A percentile compares a stretch with the other conserved stretches of the same genome.
phyloP scores from a whole-genome alignment of 495 filamentous ascomycete species.

The Coniosporium apollinis region DNA sequence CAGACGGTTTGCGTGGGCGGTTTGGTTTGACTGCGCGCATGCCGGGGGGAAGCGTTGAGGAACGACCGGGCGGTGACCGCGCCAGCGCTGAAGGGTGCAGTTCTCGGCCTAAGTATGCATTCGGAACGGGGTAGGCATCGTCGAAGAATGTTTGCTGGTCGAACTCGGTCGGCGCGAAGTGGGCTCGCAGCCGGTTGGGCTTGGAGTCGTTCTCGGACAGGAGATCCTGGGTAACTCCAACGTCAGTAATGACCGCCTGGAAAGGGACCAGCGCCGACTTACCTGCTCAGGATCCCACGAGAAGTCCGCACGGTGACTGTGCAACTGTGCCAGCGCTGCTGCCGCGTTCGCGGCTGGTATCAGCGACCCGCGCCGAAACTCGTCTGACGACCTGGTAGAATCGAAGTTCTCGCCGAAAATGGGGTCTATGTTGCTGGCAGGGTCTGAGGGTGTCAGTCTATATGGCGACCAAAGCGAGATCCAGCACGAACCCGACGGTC shows the following conservation, averaged over 20 bases:
- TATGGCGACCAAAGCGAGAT: too few relatives aligned
- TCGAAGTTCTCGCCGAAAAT: too few relatives aligned
- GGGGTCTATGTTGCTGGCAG: too few relatives aligned
- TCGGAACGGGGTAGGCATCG: constrained; percentile 27
- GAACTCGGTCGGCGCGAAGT: constrained; percentile 11
- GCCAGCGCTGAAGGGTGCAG: constrained; percentile 68
- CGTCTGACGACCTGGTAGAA: too few relatives aligned
- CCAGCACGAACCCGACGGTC: constrained; percentile 11
- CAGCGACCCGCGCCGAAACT: constrained; percentile 45
- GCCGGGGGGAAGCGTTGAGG: constrained; percentile 74
- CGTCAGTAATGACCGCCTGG: constrained; percentile 20
- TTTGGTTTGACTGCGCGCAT: constrained; percentile 39
- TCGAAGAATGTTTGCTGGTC: constrained; percentile 6
- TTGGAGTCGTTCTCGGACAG: constrained; percentile 49
- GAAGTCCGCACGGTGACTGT: constrained; percentile 63
- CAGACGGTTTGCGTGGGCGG: constrained; percentile 67
- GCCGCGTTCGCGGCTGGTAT: constrained; percentile 62
- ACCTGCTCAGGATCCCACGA: constrained; percentile 74
- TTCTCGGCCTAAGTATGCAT: constrained; percentile 43
- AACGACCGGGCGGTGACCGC: constrained; percentile 69
- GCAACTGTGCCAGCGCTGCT: constrained; percentile 73
- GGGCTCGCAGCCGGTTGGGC: constrained; percentile 26
- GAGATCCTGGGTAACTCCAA: constrained; percentile 35
- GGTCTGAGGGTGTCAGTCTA: too few relatives aligned
- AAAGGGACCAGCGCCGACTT: constrained; percentile 20